Evolutionary conservation across 306 rosid genomes (phyloP), one percentile per base, ranked within the genome.

Genomic region (Arachis stenosperma): DNA sequence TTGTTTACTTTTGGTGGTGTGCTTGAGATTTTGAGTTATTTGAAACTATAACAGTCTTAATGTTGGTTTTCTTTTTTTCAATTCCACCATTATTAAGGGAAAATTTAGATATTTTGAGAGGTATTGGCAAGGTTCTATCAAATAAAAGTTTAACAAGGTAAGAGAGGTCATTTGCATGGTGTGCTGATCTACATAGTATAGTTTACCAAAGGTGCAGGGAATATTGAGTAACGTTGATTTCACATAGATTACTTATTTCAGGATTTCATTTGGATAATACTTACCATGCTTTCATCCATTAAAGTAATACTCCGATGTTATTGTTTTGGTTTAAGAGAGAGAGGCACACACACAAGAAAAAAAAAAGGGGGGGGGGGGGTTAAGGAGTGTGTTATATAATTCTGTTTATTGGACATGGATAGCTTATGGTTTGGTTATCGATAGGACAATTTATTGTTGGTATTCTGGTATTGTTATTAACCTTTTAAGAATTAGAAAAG

Each of bases 371-470:
- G 27, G 27, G 1, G 1, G 8, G 56, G 61, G 52, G 13, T 40
- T 71, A 39, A 52, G 58, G 60, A 56, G 27, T 56, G 43, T 61
- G 43, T 76, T 65, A 60, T 52, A 36, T 76, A 57, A 58, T 48
- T 71, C 51, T 51, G 54, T 67, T 44, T 41, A 6, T 36, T 50
- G 40, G 74, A 66, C 60, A 60, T 76, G 56, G 41, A 70, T 48
- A 42, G 13, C 61, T 51, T 61, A 12, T 66, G 55, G 56, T 37
- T 54, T 55, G 59, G 43, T 72, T 71, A 54, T 52, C 30, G 51
- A 44, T 61, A 65, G 58, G 41, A 9, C 59, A 17, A 41, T 61
- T 55, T 51, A 6, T 65, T 22, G 75, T 56, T 43, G 51, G 44
- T 59, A 27, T 51, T 46, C 67, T 54, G 29, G 9, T 22, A 58